Evolutionary conservation across 768 basidiomycete genomes (phyloP).

Genomic region (Boletus insuetus): DNA sequence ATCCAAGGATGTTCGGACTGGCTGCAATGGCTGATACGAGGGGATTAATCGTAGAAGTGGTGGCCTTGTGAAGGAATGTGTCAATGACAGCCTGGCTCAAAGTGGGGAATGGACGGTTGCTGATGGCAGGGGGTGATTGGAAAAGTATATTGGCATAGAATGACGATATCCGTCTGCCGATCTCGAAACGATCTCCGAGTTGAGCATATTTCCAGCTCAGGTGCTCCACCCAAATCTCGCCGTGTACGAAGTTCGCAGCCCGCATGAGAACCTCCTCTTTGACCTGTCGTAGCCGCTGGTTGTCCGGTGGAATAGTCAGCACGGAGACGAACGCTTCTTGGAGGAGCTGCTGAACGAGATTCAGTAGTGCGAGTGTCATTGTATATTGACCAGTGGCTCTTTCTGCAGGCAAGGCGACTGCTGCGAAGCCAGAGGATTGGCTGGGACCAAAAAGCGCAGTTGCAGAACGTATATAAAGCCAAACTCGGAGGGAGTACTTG

Average conservation of each 20-base stretch:
- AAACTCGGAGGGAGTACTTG: conserved; percentile 76
- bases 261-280: conserved; percentile 84
- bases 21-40: conserved; percentile 68
- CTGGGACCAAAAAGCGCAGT: conserved; percentile 72
- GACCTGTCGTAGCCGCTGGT: conserved; percentile 60
- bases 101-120: conserved; percentile 55
- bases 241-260: conserved; percentile 74
- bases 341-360: conserved; percentile 73
- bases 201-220: conserved; percentile 83
- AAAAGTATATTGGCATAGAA: conserved; percentile 68
- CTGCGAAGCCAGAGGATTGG: conserved; percentile 51
- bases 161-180: conserved; percentile 62
- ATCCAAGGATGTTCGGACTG: conserved; percentile 54
- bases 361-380: conserved; percentile 76
- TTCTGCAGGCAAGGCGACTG: conserved; percentile 66
- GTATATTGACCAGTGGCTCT: conserved; percentile 73
- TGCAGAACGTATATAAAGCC: conserved; percentile 84
- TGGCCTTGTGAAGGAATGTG: conserved; percentile 68
- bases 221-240: conserved; percentile 87
- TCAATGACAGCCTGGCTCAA: conserved; percentile 68
- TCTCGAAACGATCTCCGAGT: conserved; percentile 80
- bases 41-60: conserved; percentile 78
- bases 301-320: conserved; percentile 47
- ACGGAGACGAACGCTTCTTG: conserved; percentile 64
- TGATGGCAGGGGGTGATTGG: conserved; percentile 53